Base-by-base conservation (phyloP, 805 yeast genomes). In the Yamadazyma nakazawae region DNA sequence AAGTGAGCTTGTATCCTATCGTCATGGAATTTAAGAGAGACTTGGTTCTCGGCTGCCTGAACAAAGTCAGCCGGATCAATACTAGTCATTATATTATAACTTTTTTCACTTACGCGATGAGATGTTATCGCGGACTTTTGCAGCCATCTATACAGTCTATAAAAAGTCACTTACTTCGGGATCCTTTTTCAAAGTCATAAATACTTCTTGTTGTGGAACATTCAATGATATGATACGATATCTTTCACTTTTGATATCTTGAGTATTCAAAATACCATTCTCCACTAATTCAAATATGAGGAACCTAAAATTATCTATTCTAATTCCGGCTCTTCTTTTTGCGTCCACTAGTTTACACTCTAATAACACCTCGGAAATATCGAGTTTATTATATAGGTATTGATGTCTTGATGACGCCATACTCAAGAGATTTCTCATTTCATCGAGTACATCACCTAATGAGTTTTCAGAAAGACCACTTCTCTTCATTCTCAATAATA, bases 1-100 rank as follows among this genome's bases (percentile, higher is more conserved):
- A 94, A 90, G 53, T 86, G 82, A 14, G 87, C 89, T 64, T 87
- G 96, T 54, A 82, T 87, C 55, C 78, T 79, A 45, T 78, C 84
- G 53, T 85, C 81, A 5, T 57, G 52, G 51, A 82, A 81, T 31
- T 55, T 55, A 38, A 82, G 61, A 14, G 67, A 61, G 5, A 48
- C 43, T 11, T 54, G 56, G 18, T 73, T 81, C 37, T 66, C 69
- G 34, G 63, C 65, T 1, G 79, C 83, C 55, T 80, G 83, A 1
- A 82, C 82, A 54, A 60, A 80, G 42, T 79, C 85, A 19, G 78
- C 62, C 16, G 74, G 72, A 51, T 72, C 76, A 18, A 72, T 72
- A 12, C 60, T 47, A 34, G 54, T 43, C 72, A 64, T 67, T 25
- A 26, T 11, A 14, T 26, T 11, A 24, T 30, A 14, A 35, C 13